Base-by-base conservation (phyloP, 495 filamentous ascomycete genomes). In the Gamarada debralockiae region DNA sequence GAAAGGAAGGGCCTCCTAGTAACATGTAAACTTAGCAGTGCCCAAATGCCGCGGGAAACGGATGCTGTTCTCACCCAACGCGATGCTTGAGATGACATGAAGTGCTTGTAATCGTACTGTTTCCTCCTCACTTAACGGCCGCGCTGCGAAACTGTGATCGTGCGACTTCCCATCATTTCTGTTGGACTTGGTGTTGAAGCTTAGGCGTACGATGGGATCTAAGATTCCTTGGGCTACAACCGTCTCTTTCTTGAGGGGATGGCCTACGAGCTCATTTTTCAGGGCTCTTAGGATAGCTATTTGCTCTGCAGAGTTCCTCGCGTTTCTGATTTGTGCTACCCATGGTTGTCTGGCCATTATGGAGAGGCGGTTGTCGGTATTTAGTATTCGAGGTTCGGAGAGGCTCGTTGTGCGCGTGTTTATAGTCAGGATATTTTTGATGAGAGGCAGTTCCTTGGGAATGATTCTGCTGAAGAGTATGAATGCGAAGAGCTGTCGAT, bases 181-280 rank as follows among this genome's bases (percentile, higher is more conserved):
- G 18, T 48, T 33, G 3, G 55, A 31, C 3, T 64, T 43, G 17
- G 52, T 66, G 22, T 75, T 73, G 27, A 69, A 65, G 43, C 58
- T 55, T 45, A 96, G 68, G 38, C 76, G 72, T 46, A 84, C 79
- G 29, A 97, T 70, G 34, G 80, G 72, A 22, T 79, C 78, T 36
- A 96, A 69, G 22, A 95, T 72, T 13, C 90, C 91, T 41, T 73
- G 67, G 42, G 70, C 69, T 18, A 97, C 70, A 76, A 82, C 90
- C 34, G 78, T 58, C 62, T 90, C 85, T 67, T 98, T 98, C 62
- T 83, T 81, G 63, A 93, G 84, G 22, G 87, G 81, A 69, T 97
- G 90, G 27, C 93, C 93, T 58, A 96, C 82, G 37, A 93, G 73
- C 51, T 95, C 86, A 67, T 96, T 91, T 74, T 95, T 98, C 13